Evolutionary conservation across 2,329 filamentous ascomycete genomes (phyloP).

Genomic region (Aspergillus hortae): DNA sequence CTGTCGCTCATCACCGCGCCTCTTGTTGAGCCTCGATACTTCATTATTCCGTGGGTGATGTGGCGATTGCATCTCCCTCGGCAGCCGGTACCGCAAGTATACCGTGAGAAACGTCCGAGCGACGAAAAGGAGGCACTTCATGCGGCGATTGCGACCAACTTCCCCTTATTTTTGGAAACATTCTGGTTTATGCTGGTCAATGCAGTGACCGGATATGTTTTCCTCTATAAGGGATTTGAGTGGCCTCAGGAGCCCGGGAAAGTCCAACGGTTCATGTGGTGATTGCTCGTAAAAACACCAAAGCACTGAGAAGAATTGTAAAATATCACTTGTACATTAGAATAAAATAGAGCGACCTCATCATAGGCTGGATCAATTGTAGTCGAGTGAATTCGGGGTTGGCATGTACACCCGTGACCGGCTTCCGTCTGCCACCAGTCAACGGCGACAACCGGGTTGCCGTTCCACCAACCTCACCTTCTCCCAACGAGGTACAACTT

Average conservation of each 20-base stretch:
- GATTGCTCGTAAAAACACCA: conserved; percentile 26
- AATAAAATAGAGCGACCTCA: too few species aligned
- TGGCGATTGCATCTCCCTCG: conserved; percentile 77
- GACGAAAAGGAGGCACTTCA: conserved; percentile 21
- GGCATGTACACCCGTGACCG: not conserved
- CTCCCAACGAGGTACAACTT: not conserved
- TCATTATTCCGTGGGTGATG: conserved; percentile 91
- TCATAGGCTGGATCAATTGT: too few species aligned
- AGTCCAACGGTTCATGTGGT: conserved; percentile 67
- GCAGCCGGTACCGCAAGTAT: conserved; percentile 29
- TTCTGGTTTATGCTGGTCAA: conserved; percentile 53
- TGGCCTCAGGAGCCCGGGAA: conserved; percentile 25
- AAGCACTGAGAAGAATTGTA: too few species aligned
- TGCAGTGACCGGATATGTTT: conserved; percentile 26
- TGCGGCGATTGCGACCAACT: conserved; percentile 24
- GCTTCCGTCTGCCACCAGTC: not conserved
- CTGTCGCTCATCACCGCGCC: conserved; percentile 84
- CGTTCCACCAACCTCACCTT: too few species aligned
- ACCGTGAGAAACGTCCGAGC: conserved; percentile 23
- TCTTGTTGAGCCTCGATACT: conserved; percentile 92
- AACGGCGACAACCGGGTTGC: too few species aligned
- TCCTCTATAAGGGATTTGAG: conserved; percentile 21
- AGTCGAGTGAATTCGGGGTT: too few species aligned
- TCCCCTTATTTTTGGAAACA: conserved; percentile 49
- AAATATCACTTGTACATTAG: too few species aligned